A percentile compares a stretch with the other conserved stretches of the same genome.
These are phyloP conservation scores for Tremella mesenterica DNA, from an alignment of 768 basidiomycete genomes.

Conservation along the genomic window DNA sequence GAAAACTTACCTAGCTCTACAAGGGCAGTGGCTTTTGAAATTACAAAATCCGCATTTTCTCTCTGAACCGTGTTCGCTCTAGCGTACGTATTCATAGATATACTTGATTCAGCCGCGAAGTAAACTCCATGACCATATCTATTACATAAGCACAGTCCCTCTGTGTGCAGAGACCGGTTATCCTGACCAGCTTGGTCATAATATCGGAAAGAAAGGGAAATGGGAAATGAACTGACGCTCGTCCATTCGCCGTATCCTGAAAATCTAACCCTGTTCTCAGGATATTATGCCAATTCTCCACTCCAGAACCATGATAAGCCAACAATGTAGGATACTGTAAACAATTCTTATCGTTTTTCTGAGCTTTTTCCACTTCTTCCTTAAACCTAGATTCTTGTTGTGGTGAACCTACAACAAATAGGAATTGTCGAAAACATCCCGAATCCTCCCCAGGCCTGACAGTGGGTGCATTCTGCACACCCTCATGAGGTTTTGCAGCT, in stretches of 20 bases:
- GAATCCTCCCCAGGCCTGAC: not conserved
- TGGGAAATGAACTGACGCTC: slow-evolving; percentile 9
- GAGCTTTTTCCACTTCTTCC: slow-evolving; percentile 16
- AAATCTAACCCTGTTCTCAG: slow-evolving; percentile 25
- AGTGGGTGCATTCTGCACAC: slow-evolving; percentile 4
- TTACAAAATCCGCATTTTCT: slow-evolving; percentile 19
- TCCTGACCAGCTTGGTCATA: no score
- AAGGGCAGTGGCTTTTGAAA: slow-evolving; percentile 15
- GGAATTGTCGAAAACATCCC: slow-evolving; percentile 17
- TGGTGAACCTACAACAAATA: slow-evolving; percentile 26
- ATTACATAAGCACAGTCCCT: slow-evolving; percentile 2
- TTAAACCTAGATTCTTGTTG: slow-evolving; percentile 24
- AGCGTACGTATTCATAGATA: slow-evolving; percentile 13
- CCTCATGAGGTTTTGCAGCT: slow-evolving; percentile 20
- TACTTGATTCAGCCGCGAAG: slow-evolving; percentile 18
- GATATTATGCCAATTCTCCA: slow-evolving; percentile 30
- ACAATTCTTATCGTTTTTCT: slow-evolving; percentile 1
- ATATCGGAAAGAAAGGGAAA: not conserved
- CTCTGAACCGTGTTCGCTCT: not conserved
- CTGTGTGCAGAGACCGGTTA: no score
- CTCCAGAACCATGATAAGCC: slow-evolving; percentile 25
- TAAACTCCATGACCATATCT: slow-evolving; percentile 30
- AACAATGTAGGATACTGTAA: slow-evolving; percentile 19
- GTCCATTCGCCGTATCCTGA: slow-evolving; percentile 14
- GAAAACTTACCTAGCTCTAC: slow-evolving; percentile 18